Evolutionary conservation across 306 rosid species (phyloP), one percentile per base, ranked within the genome.

Genomic region (Rosa multiflora): DNA sequence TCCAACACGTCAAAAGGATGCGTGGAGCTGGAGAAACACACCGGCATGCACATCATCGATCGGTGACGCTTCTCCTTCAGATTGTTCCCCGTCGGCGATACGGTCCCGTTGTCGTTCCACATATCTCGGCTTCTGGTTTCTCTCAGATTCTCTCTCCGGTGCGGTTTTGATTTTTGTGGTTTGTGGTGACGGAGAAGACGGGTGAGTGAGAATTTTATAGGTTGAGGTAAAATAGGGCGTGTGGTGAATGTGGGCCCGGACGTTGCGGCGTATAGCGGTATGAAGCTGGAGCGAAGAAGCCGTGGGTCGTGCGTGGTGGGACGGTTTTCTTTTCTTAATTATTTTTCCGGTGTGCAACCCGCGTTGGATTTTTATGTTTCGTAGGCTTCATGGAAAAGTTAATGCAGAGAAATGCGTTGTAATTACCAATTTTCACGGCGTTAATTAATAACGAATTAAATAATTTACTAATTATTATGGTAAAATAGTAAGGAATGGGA

Each of bases 261-360:
- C 18, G 44, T 49, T 63, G 72, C 75, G 71, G 69, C 61, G 51
- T 70, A 7, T 18, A 39, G 76, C 48, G 8, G 67, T 47, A 3
- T 3, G 21, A 67, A 72, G 83, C 68, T 83, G 81, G 84, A 77
- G 21, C 18, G 7, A 77, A 70, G 58, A 80, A 81, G 70, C 56
- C 84, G 89, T 40, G 81, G 79, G 82, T 59, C 10, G 68, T 79
- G 86, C 85, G 90, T 84, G 83, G 84, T 39, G 82, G 83, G 37
- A 2, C 47, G 74, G 42, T 49, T 89, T 83, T 86, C 13, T 37
- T 47, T 52, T 11, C n/a, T 2, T 23, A 11, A 23, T 44, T 69
- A n/a, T 32, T 42, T 67, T 67, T 40, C 26, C 69, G 2, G 70
- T 49, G 84, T 58, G 3, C 3, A 68, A 44, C 70, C 75, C 79